Conservation (phyloP, 306 rosid species). For the Erythrophleum fordii region DNA sequence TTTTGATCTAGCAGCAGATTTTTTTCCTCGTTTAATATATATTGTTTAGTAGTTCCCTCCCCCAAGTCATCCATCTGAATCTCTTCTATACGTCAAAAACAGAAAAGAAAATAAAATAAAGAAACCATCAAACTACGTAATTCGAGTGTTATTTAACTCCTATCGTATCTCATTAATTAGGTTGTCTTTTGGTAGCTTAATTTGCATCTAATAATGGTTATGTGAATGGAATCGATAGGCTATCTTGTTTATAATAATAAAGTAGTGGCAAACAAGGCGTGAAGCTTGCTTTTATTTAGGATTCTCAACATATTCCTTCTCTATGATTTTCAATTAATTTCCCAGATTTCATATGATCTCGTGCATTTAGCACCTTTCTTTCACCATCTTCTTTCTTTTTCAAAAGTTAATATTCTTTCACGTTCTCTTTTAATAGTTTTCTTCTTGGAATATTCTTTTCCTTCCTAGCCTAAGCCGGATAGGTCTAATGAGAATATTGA, state of each 20-base stretch:
- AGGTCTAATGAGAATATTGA: neutral
- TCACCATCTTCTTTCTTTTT: neutral
- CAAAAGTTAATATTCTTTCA: neutral
- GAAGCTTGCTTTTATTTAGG: constrained; percentile 41
- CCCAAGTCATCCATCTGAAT: too few relatives aligned
- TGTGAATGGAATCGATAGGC: constrained; percentile 19
- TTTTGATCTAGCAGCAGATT: too few relatives aligned
- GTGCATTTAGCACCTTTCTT: neutral
- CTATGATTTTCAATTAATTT: neutral
- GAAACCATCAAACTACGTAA: too few relatives aligned
- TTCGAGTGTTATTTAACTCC: too few relatives aligned
- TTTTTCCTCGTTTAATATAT: too few relatives aligned
- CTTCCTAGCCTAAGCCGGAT: constrained; percentile 20
- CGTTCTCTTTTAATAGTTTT: neutral
- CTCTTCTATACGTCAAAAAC: too few relatives aligned
- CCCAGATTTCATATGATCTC: neutral
- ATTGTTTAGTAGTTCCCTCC: too few relatives aligned
- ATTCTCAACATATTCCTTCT: constrained; percentile 52
- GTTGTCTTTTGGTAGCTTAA: constrained; percentile 10
- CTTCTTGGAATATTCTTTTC: constrained; percentile 23
- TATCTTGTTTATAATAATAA: neutral
- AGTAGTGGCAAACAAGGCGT: constrained; percentile 52
- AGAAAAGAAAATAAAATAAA: too few relatives aligned
- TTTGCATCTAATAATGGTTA: neutral
- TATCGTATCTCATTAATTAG: neutral